Percentiles rank a stretch among this genome's conserved stretches.
Conservation (phyloP, 2,329 filamentous ascomycete species). For the Apiospora arundinis region DNA sequence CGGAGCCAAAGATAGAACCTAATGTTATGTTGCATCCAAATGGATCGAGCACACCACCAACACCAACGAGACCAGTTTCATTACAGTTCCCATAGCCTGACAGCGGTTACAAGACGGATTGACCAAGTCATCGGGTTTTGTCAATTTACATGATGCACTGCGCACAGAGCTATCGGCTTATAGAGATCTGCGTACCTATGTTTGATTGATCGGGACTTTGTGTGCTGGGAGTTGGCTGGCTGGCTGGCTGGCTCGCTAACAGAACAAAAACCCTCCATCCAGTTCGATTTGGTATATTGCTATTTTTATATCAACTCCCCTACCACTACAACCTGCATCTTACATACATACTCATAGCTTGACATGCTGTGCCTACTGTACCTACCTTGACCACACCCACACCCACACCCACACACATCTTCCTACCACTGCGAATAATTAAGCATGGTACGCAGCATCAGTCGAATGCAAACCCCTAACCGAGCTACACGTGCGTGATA, state of each 20-base stretch:
- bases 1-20: neutral
- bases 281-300: neutral
- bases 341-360: neutral
- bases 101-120: neutral
- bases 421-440: neutral
- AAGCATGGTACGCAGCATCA: neutral
- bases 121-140: neutral
- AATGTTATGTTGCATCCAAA: neutral
- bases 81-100: neutral
- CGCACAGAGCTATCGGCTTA: neutral
- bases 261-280: neutral
- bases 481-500: neutral
- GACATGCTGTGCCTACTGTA: neutral
- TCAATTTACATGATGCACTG: neutral
- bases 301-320: neutral
- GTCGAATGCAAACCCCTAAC: neutral
- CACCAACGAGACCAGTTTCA: neutral
- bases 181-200: neutral
- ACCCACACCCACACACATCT: neutral
- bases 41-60: neutral
- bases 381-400: neutral
- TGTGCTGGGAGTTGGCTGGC: neutral
- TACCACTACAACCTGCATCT: neutral
- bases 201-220: constrained; percentile 1
- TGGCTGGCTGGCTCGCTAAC: neutral